These are phyloP conservation scores for Ceratonia siliqua DNA, from an alignment of 306 rosid species.

Conservation along the genomic window DNA sequence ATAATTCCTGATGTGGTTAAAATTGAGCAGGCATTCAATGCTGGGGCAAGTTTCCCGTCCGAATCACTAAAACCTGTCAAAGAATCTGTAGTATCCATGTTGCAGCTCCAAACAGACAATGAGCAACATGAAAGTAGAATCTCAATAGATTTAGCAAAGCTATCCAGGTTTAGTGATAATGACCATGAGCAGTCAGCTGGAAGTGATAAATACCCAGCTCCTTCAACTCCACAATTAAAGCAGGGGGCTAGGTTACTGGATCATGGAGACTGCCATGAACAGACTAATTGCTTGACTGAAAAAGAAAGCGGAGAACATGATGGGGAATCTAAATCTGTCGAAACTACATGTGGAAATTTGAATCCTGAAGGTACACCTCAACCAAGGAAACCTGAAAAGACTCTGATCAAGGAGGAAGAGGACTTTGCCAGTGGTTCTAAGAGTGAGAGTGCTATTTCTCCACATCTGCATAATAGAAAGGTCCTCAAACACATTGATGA, in stretches of 20 bases:
- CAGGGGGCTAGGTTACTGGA: conserved; percentile 69
- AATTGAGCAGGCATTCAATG: conserved; percentile 79
- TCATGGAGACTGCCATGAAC: conserved; percentile 86
- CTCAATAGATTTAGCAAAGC: conserved; percentile 40
- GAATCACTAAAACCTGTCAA: conserved; percentile 66
- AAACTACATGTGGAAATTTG: conserved; percentile 55
- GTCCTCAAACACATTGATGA: conserved; percentile 36
- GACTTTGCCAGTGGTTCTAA: conserved; percentile 47
- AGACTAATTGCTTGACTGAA: conserved; percentile 65
- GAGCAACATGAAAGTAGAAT: conserved; percentile 34
- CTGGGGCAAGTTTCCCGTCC: conserved; percentile 47
- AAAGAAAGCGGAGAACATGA: conserved; percentile 74
- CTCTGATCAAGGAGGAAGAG: conserved; percentile 52
- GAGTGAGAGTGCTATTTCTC: conserved; percentile 40
- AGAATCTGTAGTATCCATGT: conserved; percentile 55
- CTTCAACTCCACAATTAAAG: conserved; percentile 85
- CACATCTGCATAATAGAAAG: conserved; percentile 39
- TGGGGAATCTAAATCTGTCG: conserved; percentile 74
- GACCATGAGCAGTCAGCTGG: conserved; percentile 58
- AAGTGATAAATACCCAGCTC: conserved; percentile 87
- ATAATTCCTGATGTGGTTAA: conserved; percentile 43
- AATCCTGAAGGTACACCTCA: conserved; percentile 48
- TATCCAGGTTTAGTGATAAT: conserved; percentile 34
- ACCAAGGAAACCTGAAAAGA: conserved; percentile 41
- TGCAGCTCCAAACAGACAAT: conserved; percentile 56